Evolutionary conservation across 768 basidiomycete species (phyloP).

Genomic region (Jaapia argillacea): DNA sequence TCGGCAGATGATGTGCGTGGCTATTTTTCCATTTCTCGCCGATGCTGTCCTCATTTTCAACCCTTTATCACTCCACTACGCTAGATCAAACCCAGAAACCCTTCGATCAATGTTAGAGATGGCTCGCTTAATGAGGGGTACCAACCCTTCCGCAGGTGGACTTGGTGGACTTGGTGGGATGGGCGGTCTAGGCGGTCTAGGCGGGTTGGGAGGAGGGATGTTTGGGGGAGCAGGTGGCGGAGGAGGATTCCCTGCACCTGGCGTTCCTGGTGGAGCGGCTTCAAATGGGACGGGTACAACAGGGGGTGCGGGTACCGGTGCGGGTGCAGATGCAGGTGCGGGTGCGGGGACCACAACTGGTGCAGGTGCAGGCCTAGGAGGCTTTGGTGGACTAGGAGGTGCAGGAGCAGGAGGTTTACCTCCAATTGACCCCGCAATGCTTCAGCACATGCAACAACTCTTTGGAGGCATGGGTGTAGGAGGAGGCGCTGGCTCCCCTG

Average conservation of each 20-base stretch:
- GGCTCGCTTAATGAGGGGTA: constrained; percentile 41
- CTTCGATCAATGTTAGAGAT: constrained; percentile 72
- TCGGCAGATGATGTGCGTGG: constrained; percentile 60
- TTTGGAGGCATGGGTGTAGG: neutral
- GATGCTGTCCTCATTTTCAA: neutral
- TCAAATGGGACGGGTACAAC: constrained; percentile 12
- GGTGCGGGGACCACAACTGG: constrained; percentile 13
- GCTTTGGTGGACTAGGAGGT: constrained; percentile 1
- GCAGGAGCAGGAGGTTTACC: neutral
- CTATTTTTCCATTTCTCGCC: neutral
- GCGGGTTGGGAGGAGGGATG: neutral
- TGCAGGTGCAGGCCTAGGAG: neutral
- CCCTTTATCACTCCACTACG: no score
- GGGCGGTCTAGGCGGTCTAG: constrained; percentile 12
- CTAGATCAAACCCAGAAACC: constrained; percentile 68
- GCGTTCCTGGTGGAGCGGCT: constrained; percentile 31
- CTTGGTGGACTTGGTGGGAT: constrained; percentile 15
- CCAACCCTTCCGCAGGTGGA: constrained; percentile 20
- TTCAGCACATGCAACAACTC: neutral
- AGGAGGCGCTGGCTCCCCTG: neutral
- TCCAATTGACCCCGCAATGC: neutral
- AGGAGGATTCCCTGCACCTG: constrained; percentile 50
- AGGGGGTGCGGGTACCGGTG: constrained; percentile 2
- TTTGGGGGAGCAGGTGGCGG: constrained; percentile 15
- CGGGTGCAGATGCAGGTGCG: constrained; percentile 12